Percentiles rank a stretch among this genome's conserved stretches.
Conservation (phyloP, 2,329 filamentous ascomycete species). For the Rhinocladiella mackenziei region DNA sequence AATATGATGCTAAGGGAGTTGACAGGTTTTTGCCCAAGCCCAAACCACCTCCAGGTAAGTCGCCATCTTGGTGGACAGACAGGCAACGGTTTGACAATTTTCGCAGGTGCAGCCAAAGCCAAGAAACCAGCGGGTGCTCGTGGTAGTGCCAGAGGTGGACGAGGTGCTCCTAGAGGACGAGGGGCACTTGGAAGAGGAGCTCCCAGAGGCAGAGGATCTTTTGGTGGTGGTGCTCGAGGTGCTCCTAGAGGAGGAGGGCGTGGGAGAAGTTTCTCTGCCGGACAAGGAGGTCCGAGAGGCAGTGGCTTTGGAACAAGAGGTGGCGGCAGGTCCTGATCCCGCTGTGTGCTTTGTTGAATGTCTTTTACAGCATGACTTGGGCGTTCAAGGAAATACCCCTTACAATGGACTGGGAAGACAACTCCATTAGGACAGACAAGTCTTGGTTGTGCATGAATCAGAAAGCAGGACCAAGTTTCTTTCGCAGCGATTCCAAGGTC, state of each 20-base stretch:
- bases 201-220: slow-evolving; percentile 36
- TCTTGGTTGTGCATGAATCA: too few species aligned
- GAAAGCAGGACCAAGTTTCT: too few species aligned
- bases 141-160: slow-evolving; percentile 46
- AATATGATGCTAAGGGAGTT: slow-evolving; percentile 23
- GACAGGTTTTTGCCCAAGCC: slow-evolving; percentile 84
- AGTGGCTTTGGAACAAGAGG: slow-evolving; percentile 16
- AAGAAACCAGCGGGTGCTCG: slow-evolving; percentile 41
- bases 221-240: slow-evolving; percentile 32
- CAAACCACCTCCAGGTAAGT: slow-evolving; percentile 60
- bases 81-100: slow-evolving; percentile 9
- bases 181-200: slow-evolving; percentile 28
- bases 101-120: slow-evolving; percentile 49
- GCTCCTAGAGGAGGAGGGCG: slow-evolving; percentile 10
- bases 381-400: slow-evolving; percentile 40
- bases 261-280: slow-evolving; percentile 1
- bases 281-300: slow-evolving; percentile 7
- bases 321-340: slow-evolving; percentile 15
- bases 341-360: slow-evolving; percentile 6
- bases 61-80: neutral
- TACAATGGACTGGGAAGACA: slow-evolving; percentile 5
- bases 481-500: neutral
- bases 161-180: slow-evolving; percentile 31
- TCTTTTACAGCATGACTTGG: slow-evolving; percentile 39
- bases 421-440: too few species aligned